Evolutionary conservation across 176 grass and related monocot species (phyloP).

Genomic region (Phyllostachys edulis): DNA sequence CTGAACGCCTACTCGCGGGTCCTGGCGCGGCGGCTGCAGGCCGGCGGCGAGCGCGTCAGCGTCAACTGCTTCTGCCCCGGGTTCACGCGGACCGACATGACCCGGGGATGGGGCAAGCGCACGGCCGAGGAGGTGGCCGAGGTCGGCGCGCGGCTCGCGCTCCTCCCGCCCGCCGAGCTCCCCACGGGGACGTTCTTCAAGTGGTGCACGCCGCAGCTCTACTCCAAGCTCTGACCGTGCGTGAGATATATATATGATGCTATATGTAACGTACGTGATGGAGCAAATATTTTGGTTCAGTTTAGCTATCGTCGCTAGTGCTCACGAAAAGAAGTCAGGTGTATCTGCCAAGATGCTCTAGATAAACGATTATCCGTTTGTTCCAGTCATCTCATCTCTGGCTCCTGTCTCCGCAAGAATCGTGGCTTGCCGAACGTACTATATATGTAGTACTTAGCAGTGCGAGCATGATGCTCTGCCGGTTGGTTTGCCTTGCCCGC

Average conservation of each 20-base stretch:
- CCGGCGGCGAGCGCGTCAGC: slow-evolving; percentile 57
- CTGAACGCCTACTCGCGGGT: slow-evolving; percentile 83
- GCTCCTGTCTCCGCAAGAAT: not conserved
- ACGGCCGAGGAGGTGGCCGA: slow-evolving; percentile 65
- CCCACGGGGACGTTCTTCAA: slow-evolving; percentile 76
- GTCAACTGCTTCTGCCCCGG: slow-evolving; percentile 97
- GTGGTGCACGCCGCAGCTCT: slow-evolving; percentile 67
- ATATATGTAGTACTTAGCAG: not conserved
- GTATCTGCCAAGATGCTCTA: not conserved
- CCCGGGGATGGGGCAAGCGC: slow-evolving; percentile 56
- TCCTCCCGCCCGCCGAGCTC: slow-evolving; percentile 54
- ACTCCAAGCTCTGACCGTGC: slow-evolving; percentile 56
- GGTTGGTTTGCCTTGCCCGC: not conserved
- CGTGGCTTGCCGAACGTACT: not conserved
- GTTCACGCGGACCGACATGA: slow-evolving; percentile 92
- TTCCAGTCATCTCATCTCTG: not conserved
- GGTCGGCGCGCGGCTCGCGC: slow-evolving; percentile 42
- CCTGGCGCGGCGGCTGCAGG: slow-evolving; percentile 59
- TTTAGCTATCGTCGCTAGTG: not conserved
- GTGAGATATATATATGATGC: not conserved
- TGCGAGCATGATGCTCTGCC: not conserved
- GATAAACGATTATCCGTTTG: not conserved
- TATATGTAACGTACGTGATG: not conserved
- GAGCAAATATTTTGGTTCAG: not conserved
- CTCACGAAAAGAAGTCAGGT: not conserved